Conservation (phyloP, 768 basidiomycete species). For the Galerina marginata region DNA sequence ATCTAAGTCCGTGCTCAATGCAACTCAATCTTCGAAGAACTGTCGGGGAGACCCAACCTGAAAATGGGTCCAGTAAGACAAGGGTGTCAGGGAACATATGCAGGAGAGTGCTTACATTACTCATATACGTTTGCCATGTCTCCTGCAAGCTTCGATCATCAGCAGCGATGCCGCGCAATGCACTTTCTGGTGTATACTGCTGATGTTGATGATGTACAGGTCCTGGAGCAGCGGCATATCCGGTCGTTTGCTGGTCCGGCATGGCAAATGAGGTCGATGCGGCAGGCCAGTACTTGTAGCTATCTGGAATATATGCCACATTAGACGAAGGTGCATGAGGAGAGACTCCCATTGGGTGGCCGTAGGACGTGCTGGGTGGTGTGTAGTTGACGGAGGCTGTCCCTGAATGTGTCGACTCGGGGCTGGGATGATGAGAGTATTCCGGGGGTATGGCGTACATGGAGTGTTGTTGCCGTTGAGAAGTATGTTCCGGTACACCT, state of each 20-base stretch:
- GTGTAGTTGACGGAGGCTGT: constrained; percentile 21
- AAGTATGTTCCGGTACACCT: background rate
- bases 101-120: constrained; percentile 44
- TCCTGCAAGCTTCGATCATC: constrained; percentile 66
- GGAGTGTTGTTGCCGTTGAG: constrained; percentile 34
- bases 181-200: constrained; percentile 53
- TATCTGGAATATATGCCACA: background rate
- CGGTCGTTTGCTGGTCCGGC: constrained; percentile 23
- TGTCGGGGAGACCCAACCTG: constrained; percentile 51
- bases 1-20: too few relatives aligned
- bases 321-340: constrained; percentile 5
- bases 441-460: constrained; percentile 36
- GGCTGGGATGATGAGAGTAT: constrained; percentile 23
- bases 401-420: constrained; percentile 16
- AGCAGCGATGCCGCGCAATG: constrained; percentile 51
- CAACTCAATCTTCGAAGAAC: constrained; percentile 42
- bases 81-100: constrained; percentile 3
- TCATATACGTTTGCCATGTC: constrained; percentile 74
- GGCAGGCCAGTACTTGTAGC: constrained; percentile 39
- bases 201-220: constrained; percentile 33
- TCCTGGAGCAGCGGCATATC: constrained; percentile 6
- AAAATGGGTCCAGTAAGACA: background rate
- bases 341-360: constrained; percentile 3
- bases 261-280: constrained; percentile 30
- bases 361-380: constrained; percentile 20